Conservation (phyloP, 495 filamentous ascomycete genomes). For the Recurvomyces mirabilis region DNA sequence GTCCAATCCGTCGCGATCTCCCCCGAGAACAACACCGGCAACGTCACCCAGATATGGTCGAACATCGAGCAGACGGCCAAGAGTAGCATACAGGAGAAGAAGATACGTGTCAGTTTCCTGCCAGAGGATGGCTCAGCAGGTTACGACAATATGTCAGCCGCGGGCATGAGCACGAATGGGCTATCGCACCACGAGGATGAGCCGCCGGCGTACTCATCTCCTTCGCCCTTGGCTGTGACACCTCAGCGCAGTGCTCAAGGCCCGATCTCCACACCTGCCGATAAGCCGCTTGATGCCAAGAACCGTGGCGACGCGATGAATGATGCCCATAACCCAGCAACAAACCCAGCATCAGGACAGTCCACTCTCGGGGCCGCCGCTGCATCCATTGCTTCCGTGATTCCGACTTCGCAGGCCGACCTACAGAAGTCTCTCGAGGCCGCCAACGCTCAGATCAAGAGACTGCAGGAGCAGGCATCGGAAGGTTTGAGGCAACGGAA, state of each 20-base stretch:
- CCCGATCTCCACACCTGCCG: constrained; percentile 3
- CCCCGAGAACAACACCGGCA: constrained; percentile 54
- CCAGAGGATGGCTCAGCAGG: constrained; percentile 35
- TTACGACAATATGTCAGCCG: too few relatives aligned
- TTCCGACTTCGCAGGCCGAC: constrained; percentile 48
- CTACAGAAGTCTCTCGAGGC: constrained; percentile 61
- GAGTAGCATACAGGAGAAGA: constrained; percentile 72
- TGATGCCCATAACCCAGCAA: constrained; percentile 22
- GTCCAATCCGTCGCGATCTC: constrained; percentile 87
- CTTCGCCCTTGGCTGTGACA: constrained; percentile 27
- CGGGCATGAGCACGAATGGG: constrained; percentile 16
- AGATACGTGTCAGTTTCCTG: constrained; percentile 84
- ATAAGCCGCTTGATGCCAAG: constrained; percentile 1
- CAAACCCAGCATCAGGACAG: constrained; percentile 16
- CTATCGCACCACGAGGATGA: constrained; percentile 30
- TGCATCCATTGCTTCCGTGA: constrained; percentile 33
- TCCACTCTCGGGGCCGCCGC: constrained; percentile 35
- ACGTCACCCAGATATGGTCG: constrained; percentile 42
- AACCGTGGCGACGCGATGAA: constrained; percentile 12
- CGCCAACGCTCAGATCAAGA: constrained; percentile 61
- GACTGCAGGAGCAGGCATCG: constrained; percentile 57
- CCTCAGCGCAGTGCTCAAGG: constrained; percentile 24
- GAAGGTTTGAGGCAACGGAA: constrained; percentile 57
- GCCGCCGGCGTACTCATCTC: constrained; percentile 23
- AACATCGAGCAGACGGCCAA: constrained; percentile 67